These are phyloP conservation scores for Melanogaster broomeanus DNA, from an alignment of 768 basidiomycete species.

Conservation along the genomic window DNA sequence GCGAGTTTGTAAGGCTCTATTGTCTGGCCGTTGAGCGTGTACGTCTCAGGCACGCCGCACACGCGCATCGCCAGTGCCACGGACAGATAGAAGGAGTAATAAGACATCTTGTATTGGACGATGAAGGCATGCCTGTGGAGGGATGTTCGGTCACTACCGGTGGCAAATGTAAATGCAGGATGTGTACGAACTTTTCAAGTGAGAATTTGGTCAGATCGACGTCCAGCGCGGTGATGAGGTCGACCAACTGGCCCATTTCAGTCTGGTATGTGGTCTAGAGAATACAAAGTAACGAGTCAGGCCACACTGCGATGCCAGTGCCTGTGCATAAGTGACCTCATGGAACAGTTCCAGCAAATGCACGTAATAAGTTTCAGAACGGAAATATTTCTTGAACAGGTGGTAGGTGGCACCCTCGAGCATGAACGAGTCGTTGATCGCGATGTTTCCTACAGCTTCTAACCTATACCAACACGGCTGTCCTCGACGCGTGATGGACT, in stretches of 20 bases:
- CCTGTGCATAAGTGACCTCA: constrained; percentile 50
- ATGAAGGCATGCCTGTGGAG: constrained; percentile 78
- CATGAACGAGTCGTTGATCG: constrained; percentile 97
- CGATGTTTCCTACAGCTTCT: constrained; percentile 66
- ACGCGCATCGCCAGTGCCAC: constrained; percentile 93
- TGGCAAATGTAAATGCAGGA: no score
- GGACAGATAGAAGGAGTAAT: constrained; percentile 98
- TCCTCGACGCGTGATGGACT: constrained; percentile 87
- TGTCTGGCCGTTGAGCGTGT: constrained; percentile 40
- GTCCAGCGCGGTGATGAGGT: constrained; percentile 94
- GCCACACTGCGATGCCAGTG: not conserved
- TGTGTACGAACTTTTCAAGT: constrained; percentile 62
- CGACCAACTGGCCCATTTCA: constrained; percentile 94
- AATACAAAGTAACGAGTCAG: not conserved
- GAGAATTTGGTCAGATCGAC: constrained; percentile 91
- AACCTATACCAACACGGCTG: constrained; percentile 94
- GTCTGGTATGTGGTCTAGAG: constrained; percentile 75
- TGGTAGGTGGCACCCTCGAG: constrained; percentile 92
- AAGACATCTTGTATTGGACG: constrained; percentile 96
- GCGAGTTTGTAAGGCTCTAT: constrained; percentile 72
- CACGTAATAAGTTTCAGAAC: constrained; percentile 76
- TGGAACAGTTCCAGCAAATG: constrained; percentile 92
- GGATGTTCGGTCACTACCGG: not conserved
- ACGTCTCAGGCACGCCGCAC: constrained; percentile 58
- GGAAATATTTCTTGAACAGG: constrained; percentile 87